A percentile compares a stretch with the other conserved stretches of the same genome.
phyloP scores from a whole-genome alignment of 257 asterid genomes.

The Primulina eburnea region DNA sequence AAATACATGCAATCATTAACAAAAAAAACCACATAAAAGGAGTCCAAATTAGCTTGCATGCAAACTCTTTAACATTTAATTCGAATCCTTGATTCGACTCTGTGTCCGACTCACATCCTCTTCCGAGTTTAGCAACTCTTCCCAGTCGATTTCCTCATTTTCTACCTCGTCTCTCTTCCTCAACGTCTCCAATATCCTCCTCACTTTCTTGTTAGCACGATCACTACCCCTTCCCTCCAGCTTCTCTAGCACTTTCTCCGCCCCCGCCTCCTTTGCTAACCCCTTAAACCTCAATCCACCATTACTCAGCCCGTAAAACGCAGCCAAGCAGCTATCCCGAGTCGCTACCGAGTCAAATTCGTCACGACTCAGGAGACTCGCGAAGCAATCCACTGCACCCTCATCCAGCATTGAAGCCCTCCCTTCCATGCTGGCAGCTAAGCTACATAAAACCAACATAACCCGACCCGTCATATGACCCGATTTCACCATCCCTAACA shows the following conservation, averaged over 20 bases:
- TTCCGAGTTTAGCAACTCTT: conserved; percentile 69
- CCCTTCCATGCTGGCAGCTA: conserved; percentile 36
- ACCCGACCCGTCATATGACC: conserved; percentile 67
- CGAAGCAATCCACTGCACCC: conserved; percentile 56
- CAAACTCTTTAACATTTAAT: conserved; percentile 13
- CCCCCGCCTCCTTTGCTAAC: conserved; percentile 83
- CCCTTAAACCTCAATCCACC: conserved; percentile 94
- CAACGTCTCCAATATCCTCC: conserved; percentile 62
- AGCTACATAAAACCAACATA: conserved; percentile 56
- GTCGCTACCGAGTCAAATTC: conserved; percentile 47
- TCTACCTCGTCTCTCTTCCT: conserved; percentile 68
- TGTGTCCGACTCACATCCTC: conserved; percentile 57
- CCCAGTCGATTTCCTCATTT: conserved; percentile 81
- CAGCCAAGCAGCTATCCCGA: conserved; percentile 63
- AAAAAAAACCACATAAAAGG: not conserved
- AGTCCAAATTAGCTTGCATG: not conserved
- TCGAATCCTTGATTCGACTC: conserved; percentile 31
- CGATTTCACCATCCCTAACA: conserved; percentile 63
- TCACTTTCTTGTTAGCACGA: conserved; percentile 42
- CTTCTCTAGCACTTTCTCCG: conserved; percentile 59
- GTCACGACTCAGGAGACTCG: conserved; percentile 41
- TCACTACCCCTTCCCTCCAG: conserved; percentile 48
- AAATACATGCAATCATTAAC: conserved; percentile 8
- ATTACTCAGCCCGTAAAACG: conserved; percentile 69
- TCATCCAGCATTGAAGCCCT: conserved; percentile 16